Percentiles rank a stretch among this genome's conserved stretches.
phyloP scores from a whole-genome alignment of 768 basidiomycete genomes.

The Amanita jacksonii region DNA sequence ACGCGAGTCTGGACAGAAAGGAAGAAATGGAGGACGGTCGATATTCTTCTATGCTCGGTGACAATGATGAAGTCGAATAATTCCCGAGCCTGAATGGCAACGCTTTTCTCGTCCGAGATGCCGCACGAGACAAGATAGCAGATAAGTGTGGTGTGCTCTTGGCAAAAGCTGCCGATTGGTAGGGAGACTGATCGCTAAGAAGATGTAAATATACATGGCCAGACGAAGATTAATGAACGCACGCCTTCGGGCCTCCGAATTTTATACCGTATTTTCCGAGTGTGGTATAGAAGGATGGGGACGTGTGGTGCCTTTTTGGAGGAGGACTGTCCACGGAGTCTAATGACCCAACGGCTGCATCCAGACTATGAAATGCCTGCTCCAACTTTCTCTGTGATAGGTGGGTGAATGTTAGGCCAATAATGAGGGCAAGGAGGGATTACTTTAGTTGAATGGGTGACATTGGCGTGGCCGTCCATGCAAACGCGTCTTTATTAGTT shows the following conservation, averaged over 20 bases:
- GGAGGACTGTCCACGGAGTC: conserved; percentile 27
- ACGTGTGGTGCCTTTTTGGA: conserved; percentile 42
- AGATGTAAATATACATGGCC: neutral
- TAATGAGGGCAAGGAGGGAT: conserved; percentile 10
- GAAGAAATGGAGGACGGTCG: conserved; percentile 69
- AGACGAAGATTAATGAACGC: conserved; percentile 4
- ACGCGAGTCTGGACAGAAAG: conserved; percentile 64
- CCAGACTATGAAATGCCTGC: conserved; percentile 67
- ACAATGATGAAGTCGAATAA: conserved; percentile 20
- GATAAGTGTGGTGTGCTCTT: conserved; percentile 62
- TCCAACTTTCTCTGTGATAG: conserved; percentile 61
- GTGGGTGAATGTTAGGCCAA: neutral
- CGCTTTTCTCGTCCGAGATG: conserved; percentile 42
- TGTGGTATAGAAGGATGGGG: conserved; percentile 64
- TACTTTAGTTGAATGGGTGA: conserved; percentile 36
- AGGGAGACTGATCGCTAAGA: neutral
- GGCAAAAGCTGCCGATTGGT: conserved; percentile 16
- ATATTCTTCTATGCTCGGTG: conserved; percentile 47
- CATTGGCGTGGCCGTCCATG: neutral
- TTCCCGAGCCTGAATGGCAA: conserved; percentile 35
- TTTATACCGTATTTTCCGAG: conserved; percentile 70
- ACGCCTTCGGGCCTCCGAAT: conserved; percentile 32
- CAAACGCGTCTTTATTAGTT: too few relatives aligned
- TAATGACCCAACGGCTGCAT: conserved; percentile 44
- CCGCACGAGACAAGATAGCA: conserved; percentile 61